phyloP scores from a whole-genome alignment of 768 basidiomycete species.

The Leucogyrophana mollusca region DNA sequence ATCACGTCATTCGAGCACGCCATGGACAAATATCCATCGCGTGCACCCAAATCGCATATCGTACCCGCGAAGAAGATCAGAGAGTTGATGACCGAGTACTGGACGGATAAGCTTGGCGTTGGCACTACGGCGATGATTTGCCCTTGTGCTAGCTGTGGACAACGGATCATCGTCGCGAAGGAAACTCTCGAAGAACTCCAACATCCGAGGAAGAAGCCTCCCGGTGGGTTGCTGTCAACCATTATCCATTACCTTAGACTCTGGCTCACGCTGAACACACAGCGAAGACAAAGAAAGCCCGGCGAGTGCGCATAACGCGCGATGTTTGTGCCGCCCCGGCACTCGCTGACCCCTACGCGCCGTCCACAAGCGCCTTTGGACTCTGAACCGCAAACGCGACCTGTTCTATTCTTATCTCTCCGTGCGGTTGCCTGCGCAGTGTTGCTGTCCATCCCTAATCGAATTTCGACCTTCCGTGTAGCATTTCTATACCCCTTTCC shows the following conservation, averaged over 20 bases:
- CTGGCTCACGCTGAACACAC: background rate
- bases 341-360: conserved; percentile 7
- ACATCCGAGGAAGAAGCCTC: conserved; percentile 3
- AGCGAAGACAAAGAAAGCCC: conserved; percentile 9
- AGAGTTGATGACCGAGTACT: conserved; percentile 8
- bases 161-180: background rate
- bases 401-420: no score
- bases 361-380: conserved; percentile 11
- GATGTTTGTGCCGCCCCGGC: background rate
- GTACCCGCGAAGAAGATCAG: conserved; percentile 2
- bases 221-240: conserved; percentile 6
- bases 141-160: conserved; percentile 4
- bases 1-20: conserved; percentile 14
- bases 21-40: conserved; percentile 12
- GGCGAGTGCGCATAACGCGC: background rate
- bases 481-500: no score
- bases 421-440: no score
- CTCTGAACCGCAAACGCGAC: conserved; percentile 2
- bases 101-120: background rate
- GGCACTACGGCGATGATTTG: background rate
- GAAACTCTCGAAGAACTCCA: background rate
- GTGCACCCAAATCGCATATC: conserved; percentile 2
- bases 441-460: no score
- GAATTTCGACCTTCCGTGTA: no score
- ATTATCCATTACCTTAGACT: background rate